Percentiles rank a stretch among this genome's conserved stretches.
These are phyloP conservation scores for Fusarium camptoceras DNA, from an alignment of 2,329 filamentous ascomycete genomes.

Conservation along the genomic window DNA sequence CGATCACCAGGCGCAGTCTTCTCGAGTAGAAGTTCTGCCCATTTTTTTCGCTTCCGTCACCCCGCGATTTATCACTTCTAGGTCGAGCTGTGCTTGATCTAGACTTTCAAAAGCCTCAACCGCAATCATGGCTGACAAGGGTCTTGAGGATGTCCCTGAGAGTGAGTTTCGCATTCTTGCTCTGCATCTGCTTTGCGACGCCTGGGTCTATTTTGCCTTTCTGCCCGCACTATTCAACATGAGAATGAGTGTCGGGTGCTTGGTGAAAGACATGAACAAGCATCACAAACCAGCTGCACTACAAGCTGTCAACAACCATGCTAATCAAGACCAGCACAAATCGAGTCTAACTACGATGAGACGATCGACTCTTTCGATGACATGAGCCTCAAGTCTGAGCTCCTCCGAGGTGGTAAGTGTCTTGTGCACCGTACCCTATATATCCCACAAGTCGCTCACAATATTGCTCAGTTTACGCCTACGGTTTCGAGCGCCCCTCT, in stretches of 20 bases:
- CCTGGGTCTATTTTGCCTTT: constrained; percentile 9
- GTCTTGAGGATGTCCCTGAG: constrained; percentile 97
- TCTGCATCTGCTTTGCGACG: constrained; percentile 8
- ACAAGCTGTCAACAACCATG: constrained; percentile 15
- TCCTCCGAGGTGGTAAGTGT: constrained; percentile 85
- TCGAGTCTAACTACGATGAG: constrained; percentile 99
- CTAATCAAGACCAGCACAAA: constrained; percentile 77
- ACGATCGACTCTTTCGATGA: constrained; percentile 99
- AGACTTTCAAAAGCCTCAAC: constrained; percentile 65
- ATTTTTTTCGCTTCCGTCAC: constrained; percentile 52
- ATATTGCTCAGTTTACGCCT: constrained; percentile 80
- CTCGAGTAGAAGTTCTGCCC: constrained; percentile 51
- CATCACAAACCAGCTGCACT: constrained; percentile 1
- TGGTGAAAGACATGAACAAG: not conserved
- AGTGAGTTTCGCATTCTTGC: constrained; percentile 69
- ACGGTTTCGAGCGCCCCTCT: constrained; percentile 99
- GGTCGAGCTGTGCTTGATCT: constrained; percentile 85
- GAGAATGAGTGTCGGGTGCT: constrained; percentile 11
- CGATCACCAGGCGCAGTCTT: constrained; percentile 50
- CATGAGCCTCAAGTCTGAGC: constrained; percentile 96
- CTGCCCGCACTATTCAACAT: constrained; percentile 33
- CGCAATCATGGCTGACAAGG: constrained; percentile 99
- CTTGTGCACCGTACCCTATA: constrained; percentile 28
- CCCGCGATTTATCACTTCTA: constrained; percentile 62
- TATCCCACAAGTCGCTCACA: constrained; percentile 46